Conservation (phyloP, 2,329 filamentous ascomycete genomes). For the Pezicula carpinea region DNA sequence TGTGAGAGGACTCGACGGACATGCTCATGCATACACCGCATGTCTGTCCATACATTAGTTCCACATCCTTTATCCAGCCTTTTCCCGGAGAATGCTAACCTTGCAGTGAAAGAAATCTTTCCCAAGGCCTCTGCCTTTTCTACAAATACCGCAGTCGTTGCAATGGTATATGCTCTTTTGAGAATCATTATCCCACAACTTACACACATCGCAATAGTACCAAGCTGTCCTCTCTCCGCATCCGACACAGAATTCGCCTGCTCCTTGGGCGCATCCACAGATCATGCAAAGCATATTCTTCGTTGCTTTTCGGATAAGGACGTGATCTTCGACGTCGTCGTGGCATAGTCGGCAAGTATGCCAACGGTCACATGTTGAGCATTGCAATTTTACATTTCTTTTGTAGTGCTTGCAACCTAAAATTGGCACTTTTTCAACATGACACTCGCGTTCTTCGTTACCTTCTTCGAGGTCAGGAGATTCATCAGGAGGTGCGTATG, state of each 20-base stretch:
- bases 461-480: slow-evolving; percentile 42
- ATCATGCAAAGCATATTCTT: slow-evolving; percentile 98
- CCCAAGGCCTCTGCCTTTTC: slow-evolving; percentile 82
- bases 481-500: slow-evolving; percentile 53
- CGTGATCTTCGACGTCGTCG: slow-evolving; percentile 75
- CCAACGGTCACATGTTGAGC: slow-evolving; percentile 84
- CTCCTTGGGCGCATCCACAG: slow-evolving; percentile 79
- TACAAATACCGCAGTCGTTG: slow-evolving; percentile 90
- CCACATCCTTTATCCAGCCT: slow-evolving; percentile 1
- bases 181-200: slow-evolving; percentile 92
- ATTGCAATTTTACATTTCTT: slow-evolving; percentile 94
- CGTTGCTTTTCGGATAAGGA: slow-evolving; percentile 75
- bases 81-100: slow-evolving; percentile 45
- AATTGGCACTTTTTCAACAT: slow-evolving; percentile 28
- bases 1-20: slow-evolving; percentile 76
- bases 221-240: slow-evolving; percentile 76
- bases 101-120: slow-evolving; percentile 99
- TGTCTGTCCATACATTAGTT: slow-evolving; percentile 45
- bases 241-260: slow-evolving; percentile 69
- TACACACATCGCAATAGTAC: slow-evolving; percentile 93
- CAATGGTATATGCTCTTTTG: slow-evolving; percentile 95
- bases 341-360: slow-evolving; percentile 95
- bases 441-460: slow-evolving; percentile 23
- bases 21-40: slow-evolving; percentile 95
- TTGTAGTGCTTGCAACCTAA: slow-evolving; percentile 91